These are phyloP conservation scores for Williopsis jadinii DNA, from an alignment of 1,139 yeast species.

Conservation along the genomic window DNA sequence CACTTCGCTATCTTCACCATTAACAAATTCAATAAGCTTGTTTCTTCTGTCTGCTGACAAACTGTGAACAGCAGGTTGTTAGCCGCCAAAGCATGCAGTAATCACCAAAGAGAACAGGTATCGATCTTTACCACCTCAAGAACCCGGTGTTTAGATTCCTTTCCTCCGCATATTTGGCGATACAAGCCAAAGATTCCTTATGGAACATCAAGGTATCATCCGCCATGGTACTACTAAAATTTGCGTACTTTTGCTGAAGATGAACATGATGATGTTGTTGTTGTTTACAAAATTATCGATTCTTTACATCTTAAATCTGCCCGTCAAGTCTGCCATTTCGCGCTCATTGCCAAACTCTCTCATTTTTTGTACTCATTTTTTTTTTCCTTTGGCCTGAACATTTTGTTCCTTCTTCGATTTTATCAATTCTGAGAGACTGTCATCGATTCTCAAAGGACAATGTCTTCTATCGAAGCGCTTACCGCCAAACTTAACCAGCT, in stretches of 20 bases:
- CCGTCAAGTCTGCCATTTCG: not conserved
- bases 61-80: slow-evolving; percentile 4
- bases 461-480: slow-evolving; percentile 34
- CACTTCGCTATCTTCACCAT: slow-evolving; percentile 4
- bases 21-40: slow-evolving; percentile 8
- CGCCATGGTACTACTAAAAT: not conserved
- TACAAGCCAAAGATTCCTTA: slow-evolving; percentile 4
- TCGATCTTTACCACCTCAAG: not conserved
- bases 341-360: not conserved
- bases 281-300: not conserved
- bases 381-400: too few species aligned
- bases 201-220: slow-evolving; percentile 3
- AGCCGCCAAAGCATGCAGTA: slow-evolving; percentile 10
- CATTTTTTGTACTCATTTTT: too few species aligned
- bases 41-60: slow-evolving; percentile 6
- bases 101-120: not conserved
- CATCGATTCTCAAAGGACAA: slow-evolving; percentile 1
- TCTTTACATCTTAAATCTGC: not conserved
- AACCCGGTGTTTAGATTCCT: slow-evolving; percentile 1
- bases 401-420: too few species aligned
- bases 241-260: not conserved
- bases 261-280: not conserved
- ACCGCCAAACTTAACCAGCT: slow-evolving; percentile 43
- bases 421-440: too few species aligned
- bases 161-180: slow-evolving; percentile 2